phyloP scores from a whole-genome alignment of 148 eudicot species.

The Dysphania ambrosioides region DNA sequence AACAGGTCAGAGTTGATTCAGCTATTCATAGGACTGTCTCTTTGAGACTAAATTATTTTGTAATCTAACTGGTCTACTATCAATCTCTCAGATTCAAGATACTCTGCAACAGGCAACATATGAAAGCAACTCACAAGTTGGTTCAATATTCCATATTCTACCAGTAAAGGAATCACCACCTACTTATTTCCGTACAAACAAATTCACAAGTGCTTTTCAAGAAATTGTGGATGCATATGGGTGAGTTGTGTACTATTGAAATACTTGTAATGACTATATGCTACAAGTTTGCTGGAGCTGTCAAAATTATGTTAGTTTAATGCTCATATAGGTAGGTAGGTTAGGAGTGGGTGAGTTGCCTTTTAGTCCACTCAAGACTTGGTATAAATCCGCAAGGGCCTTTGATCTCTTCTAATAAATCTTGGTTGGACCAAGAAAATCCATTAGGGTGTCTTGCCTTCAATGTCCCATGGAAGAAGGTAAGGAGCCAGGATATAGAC shows the following conservation, averaged over 20 bases:
- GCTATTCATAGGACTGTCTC: not conserved
- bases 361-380: too few relatives aligned
- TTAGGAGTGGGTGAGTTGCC: not conserved
- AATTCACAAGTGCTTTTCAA: constrained; percentile 66
- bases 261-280: not conserved
- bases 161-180: constrained; percentile 64
- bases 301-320: not conserved
- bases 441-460: too few relatives aligned
- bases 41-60: not conserved
- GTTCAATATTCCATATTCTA: constrained; percentile 62
- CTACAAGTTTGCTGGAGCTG: not conserved
- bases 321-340: constrained; percentile 1
- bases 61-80: constrained; percentile 7
- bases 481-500: too few relatives aligned
- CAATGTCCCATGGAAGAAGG: not conserved
- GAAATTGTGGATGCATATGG: constrained; percentile 84
- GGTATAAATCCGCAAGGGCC: too few relatives aligned
- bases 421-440: too few relatives aligned
- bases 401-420: not conserved
- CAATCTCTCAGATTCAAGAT: constrained; percentile 50
- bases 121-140: constrained; percentile 63
- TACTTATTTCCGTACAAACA: constrained; percentile 72
- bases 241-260: constrained; percentile 35
- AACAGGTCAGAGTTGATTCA: constrained; percentile 41
- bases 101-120: constrained; percentile 45